Base-by-base conservation (phyloP, 805 yeast species). In the Saccharomycopsis fodiens region DNA sequence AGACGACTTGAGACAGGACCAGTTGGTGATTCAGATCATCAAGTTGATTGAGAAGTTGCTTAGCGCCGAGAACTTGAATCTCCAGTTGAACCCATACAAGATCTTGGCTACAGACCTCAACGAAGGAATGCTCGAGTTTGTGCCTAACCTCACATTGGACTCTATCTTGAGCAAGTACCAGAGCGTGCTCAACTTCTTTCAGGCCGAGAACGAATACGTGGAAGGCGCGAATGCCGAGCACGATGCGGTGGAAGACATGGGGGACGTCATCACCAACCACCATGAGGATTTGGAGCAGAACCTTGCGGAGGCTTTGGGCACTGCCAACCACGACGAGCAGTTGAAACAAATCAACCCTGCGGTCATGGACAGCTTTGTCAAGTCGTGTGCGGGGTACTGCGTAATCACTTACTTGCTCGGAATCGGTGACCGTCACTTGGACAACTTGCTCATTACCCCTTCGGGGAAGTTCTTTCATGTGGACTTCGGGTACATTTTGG, bases 381-480 rank as follows among this genome's bases (percentile, higher is more conserved):
- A 89, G 53, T 86, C 96, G 2, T 87, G 97, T 60, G 97, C 99
- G 20, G 99, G 98, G 0, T 93, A 93, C 59, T 93, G 97, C 68
- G 97, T 93, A 1, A 85, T 93, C 20, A 93, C 98, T 0, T 93
- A 93, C 56, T 67, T 93, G 6, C 65, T 93, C 12, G 99, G 98
- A 4, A 97, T 93, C 6, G 99, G 99, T 13, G 99, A 93, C 64
- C 74, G 99, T 47, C 99, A 93, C 67, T 68, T 93, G 52, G 99
- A 93, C 58, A 93, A 93, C 57, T 65, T 93, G 52, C 69, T 93
- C 38, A 72, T 86, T 32, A 84, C 80, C 42, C 87, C 79, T 52
- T 83, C 91, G 73, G 82, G 94, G 1, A 85, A 79, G 55, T 93
- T 93, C 60, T 91, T 95, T 76, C 99, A 93, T 64, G 97, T 96